Base-by-base conservation (phyloP, 148 eudicot genomes). In the Camellia granthamiana region DNA sequence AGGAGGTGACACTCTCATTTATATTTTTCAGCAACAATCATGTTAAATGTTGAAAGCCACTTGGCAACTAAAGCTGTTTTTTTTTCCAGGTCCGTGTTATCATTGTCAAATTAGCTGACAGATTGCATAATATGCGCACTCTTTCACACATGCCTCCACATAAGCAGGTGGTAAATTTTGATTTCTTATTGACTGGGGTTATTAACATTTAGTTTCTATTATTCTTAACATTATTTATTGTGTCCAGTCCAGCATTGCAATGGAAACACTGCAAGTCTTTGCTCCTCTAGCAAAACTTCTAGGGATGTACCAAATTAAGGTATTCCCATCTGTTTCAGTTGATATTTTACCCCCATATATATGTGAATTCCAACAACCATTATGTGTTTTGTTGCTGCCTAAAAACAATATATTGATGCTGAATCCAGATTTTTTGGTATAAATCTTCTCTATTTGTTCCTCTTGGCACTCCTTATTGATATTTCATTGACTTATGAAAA, bases 221-320 rank as follows among this genome's bases (percentile, higher is more conserved):
- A 23, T 59, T 80, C 81, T 73, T 47, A 46, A 76, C 66, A 63
- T 69, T 78, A 41, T 80, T 65, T 61, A 60, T 77, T 78, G 15
- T 79, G 67, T 90, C 66, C 91, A 95, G 98, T 87, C 94, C 71
- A 92, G 97, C 85, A 95, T 95, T 74, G 98, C 98, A 51, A 82
- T 81, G 86, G 98, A 95, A 90, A 95, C 98, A 3, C 84, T 92
- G 77, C 94, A 95, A 84, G 98, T 95, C 86, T 95, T 95, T 90
- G 98, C 98, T 72, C 98, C 98, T 83, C 85, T 95, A 64, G 98
- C 98, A 72, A 95, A 95, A 86, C 84, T 92, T 75, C 88, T 95
- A 46, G 98, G 98, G 61, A 95, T 95, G 93, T 93, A 95, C 88
- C 91, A 90, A 89, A 95, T 95, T 71, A 95, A 95, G 95, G 98